phyloP scores from a whole-genome alignment of 2,329 filamentous ascomycete genomes.

The Biscogniauxia marginata region DNA sequence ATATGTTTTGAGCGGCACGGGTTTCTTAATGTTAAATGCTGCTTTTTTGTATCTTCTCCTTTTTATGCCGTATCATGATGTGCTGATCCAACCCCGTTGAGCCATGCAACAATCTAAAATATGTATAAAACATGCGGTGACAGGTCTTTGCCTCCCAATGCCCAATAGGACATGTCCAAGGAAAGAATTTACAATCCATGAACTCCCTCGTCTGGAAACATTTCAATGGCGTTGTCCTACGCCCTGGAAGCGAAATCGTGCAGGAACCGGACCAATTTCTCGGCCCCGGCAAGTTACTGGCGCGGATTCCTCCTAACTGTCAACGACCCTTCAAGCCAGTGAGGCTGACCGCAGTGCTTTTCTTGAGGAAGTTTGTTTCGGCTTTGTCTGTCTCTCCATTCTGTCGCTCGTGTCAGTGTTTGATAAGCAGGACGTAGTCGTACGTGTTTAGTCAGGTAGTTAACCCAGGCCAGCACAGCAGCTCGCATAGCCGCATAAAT shows the following conservation, averaged over 20 bases:
- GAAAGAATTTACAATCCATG: neutral
- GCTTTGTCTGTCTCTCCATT: constrained; percentile 61
- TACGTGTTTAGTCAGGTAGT: neutral
- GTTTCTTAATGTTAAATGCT: constrained; percentile 4
- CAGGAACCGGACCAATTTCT: constrained; percentile 67
- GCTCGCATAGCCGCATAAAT: neutral
- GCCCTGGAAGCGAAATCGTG: constrained; percentile 46
- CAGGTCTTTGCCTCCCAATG: neutral
- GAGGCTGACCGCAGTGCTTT: constrained; percentile 66
- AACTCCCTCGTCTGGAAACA: neutral
- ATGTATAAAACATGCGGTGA: neutral
- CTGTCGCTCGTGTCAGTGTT: constrained; percentile 18
- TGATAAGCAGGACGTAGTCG: neutral
- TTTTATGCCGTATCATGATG: neutral
- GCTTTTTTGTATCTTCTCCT: neutral
- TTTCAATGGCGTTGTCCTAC: constrained; percentile 15
- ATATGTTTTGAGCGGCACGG: neutral
- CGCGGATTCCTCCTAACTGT: constrained; percentile 80
- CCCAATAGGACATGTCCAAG: neutral
- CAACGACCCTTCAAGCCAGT: constrained; percentile 87
- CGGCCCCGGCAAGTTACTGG: constrained; percentile 65
- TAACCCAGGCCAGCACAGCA: neutral
- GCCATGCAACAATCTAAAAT: constrained; percentile 2
- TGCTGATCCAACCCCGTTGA: constrained; percentile 7
- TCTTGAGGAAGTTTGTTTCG: constrained; percentile 78